Evolutionary conservation across 2,329 filamentous ascomycete genomes (phyloP).

Genomic region (Pseudovirgaria hyperparasitica): DNA sequence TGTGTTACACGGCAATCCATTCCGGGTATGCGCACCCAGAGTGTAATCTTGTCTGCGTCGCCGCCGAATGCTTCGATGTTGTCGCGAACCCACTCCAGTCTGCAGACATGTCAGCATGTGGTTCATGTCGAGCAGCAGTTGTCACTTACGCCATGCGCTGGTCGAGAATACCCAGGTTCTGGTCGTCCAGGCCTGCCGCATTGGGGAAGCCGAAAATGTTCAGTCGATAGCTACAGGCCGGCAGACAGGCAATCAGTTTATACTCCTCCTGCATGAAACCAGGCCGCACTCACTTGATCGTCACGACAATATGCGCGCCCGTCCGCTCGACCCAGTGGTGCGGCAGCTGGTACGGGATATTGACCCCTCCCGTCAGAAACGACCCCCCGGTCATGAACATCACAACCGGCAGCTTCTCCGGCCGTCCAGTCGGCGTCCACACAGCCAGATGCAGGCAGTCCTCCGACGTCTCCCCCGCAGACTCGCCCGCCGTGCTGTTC

Average conservation of each 20-base stretch:
- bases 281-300: constrained; percentile 14
- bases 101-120: constrained; percentile 4
- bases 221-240: constrained; percentile 26
- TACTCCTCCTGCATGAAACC: too few species aligned
- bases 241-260: background rate
- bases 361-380: constrained; percentile 30
- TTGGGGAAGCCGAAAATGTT: constrained; percentile 28
- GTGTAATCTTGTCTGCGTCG: too few species aligned
- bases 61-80: constrained; percentile 23
- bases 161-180: constrained; percentile 25
- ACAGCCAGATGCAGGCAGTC: constrained; percentile 36
- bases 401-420: constrained; percentile 35
- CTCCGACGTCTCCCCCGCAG: too few species aligned
- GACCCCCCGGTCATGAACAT: constrained; percentile 38
- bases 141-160: constrained; percentile 12
- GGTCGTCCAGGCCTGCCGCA: constrained; percentile 16
- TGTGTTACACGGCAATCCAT: too few species aligned
- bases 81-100: constrained; percentile 15
- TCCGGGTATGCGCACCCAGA: too few species aligned
- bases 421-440: constrained; percentile 30
- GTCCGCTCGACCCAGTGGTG: constrained; percentile 29
- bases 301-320: constrained; percentile 29
- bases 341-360: constrained; percentile 34
- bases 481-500: too few species aligned
- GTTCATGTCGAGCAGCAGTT: constrained; percentile 1